Evolutionary conservation across 495 filamentous ascomycete genomes (phyloP), one percentile per base, ranked within the genome.

Genomic region (Penicillium parvum): DNA sequence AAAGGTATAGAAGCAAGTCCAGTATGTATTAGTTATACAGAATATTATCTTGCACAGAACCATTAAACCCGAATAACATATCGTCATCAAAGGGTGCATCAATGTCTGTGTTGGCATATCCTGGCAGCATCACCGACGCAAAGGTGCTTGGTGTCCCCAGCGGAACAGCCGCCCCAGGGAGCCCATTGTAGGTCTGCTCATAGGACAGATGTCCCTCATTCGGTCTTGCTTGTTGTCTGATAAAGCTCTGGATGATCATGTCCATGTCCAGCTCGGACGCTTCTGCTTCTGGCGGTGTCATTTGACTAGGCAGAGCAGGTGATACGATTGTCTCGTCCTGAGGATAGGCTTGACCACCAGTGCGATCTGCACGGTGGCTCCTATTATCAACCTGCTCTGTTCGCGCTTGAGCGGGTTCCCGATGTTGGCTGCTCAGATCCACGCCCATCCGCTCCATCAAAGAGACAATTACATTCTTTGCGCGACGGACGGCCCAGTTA

Each of bases 211-310:
- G 48, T 0, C 40, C 41, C 4, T 50, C 50, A 21, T 7, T 14
- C 18, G 29, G 18, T 32, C 34, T 50, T 15, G 32, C 27, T 3
- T 47, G 12, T 15, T 60, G 53, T 19, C 50, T 43, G 21, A 57
- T 53, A 21, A 71, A 65, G 56, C 66, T 60, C 50, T 63, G 44
- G 10, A 62, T 53, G 21, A 69, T 54, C 47, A 62, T 51, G 40
- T 66, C 43, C 38, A 58, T 52, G 49, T 61, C 56, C 19, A 67
- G 37, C 46, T 67, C 47, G 11, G 59, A 43, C 29, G 52, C 36
- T n/a, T 66, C 36, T 15, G 41, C 32, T 18, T 48, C 52, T 26
- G 41, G 37, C 1, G 47, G 43, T 15, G 43, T 55, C 32, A 34
- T 33, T 12, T 43, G 43, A 30, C 6, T 39, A 18, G 19, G n/a